Percentiles rank a stretch among this genome's conserved stretches.
Evolutionary conservation across 2,329 filamentous ascomycete species (phyloP).

Genomic region (Pseudofabraea citricarpa): DNA sequence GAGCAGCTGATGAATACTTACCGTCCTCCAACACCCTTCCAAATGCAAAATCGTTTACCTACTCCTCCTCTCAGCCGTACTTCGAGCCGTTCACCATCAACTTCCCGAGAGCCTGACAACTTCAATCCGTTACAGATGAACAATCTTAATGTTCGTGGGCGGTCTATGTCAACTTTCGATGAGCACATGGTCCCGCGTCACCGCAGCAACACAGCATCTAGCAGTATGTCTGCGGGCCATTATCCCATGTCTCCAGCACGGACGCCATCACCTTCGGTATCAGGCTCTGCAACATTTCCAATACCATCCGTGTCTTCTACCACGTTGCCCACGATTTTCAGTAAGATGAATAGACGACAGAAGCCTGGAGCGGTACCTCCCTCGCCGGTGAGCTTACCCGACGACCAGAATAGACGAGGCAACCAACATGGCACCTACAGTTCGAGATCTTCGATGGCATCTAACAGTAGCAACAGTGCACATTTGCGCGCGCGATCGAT

Average conservation of each 20-base stretch:
- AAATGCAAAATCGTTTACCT: neutral
- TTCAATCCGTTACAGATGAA: constrained; percentile 4
- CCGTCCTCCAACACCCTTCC: constrained; percentile 1
- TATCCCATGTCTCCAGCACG: constrained; percentile 2
- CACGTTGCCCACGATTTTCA: constrained; percentile 10
- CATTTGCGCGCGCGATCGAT: constrained; percentile 7
- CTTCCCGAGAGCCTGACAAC: neutral
- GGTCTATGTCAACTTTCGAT: neutral
- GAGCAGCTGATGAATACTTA: constrained; percentile 16
- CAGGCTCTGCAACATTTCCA: constrained; percentile 1
- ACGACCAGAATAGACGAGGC: neutral
- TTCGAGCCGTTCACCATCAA: neutral
- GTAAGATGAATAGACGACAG: constrained; percentile 13
- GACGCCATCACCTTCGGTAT: neutral
- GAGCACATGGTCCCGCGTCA: neutral
- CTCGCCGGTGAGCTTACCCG: neutral
- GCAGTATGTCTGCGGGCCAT: neutral
- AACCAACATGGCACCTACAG: neutral
- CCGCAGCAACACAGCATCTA: neutral
- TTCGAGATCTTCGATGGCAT: neutral
- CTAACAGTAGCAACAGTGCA: constrained; percentile 1
- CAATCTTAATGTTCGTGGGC: constrained; percentile 5
- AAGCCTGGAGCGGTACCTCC: constrained; percentile 3
- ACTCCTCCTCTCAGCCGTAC: neutral
- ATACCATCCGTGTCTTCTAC: constrained; percentile 4